Conservation (phyloP, 208 protist species). For the Acanthamoeba castellanii region DNA sequence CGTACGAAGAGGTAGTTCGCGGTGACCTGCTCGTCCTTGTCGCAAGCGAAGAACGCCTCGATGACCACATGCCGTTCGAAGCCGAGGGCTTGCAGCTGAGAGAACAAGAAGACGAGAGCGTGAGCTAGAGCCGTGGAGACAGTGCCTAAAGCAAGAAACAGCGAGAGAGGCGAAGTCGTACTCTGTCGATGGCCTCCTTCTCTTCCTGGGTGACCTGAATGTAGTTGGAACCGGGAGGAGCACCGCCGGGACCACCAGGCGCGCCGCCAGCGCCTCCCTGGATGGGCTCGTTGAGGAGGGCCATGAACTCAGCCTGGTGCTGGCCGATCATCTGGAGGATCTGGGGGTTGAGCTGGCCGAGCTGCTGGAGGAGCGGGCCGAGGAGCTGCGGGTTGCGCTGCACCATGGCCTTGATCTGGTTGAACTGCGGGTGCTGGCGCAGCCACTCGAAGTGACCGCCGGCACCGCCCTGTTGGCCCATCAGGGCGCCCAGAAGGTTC, state of each 20-base stretch:
- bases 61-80: conserved; percentile 70
- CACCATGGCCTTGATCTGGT: conserved; percentile 80
- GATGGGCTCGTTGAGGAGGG: conserved; percentile 82
- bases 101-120: neutral
- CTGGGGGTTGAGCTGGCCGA: conserved; percentile 85
- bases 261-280: conserved; percentile 15
- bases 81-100: conserved; percentile 64
- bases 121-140: neutral
- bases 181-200: conserved; percentile 73
- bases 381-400: conserved; percentile 85
- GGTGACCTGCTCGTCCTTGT: conserved; percentile 70
- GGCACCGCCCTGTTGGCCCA: conserved; percentile 25
- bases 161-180: neutral
- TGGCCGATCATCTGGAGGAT: conserved; percentile 86
- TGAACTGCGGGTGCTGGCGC: conserved; percentile 82
- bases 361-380: conserved; percentile 79
- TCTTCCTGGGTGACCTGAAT: conserved; percentile 72
- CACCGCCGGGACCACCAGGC: conserved; percentile 18
- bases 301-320: conserved; percentile 88
- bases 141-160: neutral
- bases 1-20: conserved; percentile 72
- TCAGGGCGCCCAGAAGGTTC: conserved; percentile 45
- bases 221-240: conserved; percentile 6
- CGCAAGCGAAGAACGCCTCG: conserved; percentile 71
- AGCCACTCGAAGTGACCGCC: conserved; percentile 81